A percentile compares a stretch with the other conserved stretches of the same genome.
These are phyloP conservation scores for Croton laevigatus DNA, from an alignment of 441 rosid genomes.

Conservation along the genomic window DNA sequence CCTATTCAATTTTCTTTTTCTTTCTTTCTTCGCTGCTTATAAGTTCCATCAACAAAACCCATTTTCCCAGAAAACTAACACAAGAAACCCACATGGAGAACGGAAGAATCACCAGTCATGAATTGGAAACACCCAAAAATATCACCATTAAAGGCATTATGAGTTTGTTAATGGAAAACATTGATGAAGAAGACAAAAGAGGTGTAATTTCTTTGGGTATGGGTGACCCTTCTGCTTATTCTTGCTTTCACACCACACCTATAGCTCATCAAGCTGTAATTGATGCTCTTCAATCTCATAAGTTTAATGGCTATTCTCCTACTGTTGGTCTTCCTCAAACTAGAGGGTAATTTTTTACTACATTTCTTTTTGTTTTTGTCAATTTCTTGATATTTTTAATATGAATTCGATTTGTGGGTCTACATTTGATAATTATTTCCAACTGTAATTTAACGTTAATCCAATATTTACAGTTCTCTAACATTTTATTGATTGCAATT, in stretches of 20 bases:
- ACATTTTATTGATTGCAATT: background rate
- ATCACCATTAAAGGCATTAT: slow-evolving; percentile 84
- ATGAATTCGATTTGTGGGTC: background rate
- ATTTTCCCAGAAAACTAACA: background rate
- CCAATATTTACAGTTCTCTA: background rate
- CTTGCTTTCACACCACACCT: slow-evolving; percentile 72
- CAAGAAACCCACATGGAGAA: slow-evolving; percentile 7
- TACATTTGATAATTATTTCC: slow-evolving; percentile 3
- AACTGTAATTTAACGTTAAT: background rate
- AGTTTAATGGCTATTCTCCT: slow-evolving; percentile 90
- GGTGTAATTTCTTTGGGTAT: slow-evolving; percentile 68
- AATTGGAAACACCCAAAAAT: slow-evolving; percentile 37
- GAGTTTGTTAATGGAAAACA: slow-evolving; percentile 58
- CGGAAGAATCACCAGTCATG: slow-evolving; percentile 12
- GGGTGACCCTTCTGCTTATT: slow-evolving; percentile 86
- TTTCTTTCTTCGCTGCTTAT: too few species aligned
- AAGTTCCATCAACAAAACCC: background rate
- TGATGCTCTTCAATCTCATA: slow-evolving; percentile 63
- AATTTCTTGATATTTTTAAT: slow-evolving; percentile 3
- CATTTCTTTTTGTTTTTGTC: background rate
- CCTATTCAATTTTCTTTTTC: too few species aligned
- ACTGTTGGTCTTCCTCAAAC: slow-evolving; percentile 85
- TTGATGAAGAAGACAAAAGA: slow-evolving; percentile 38
- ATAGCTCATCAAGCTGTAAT: slow-evolving; percentile 58
- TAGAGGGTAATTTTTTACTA: slow-evolving; percentile 47